Evolutionary conservation across 202 grass and related monocot species (phyloP).

Genomic region (Bolboschoenoplectus hybrid): DNA sequence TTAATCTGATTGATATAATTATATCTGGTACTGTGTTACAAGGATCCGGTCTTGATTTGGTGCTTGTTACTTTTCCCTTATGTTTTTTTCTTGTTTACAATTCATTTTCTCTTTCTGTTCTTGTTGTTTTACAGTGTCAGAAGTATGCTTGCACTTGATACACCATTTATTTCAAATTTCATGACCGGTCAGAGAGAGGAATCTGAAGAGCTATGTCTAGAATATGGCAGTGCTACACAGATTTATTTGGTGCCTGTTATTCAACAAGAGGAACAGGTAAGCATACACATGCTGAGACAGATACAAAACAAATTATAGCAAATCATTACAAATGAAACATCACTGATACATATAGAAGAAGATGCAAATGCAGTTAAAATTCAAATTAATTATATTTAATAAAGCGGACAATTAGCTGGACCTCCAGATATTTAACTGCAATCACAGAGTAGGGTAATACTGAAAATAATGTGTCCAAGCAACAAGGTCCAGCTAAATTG

Average conservation of each 20-base stretch:
- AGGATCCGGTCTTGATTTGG: background rate
- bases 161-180: slow-evolving; percentile 72
- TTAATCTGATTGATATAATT: background rate
- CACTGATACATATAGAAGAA: background rate
- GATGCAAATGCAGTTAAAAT: background rate
- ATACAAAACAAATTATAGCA: background rate
- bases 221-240: slow-evolving; percentile 88
- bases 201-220: slow-evolving; percentile 80
- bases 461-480: background rate
- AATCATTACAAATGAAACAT: background rate
- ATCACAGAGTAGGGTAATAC: background rate
- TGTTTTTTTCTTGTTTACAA: slow-evolving; percentile 54
- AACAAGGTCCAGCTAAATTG: slow-evolving; percentile 13
- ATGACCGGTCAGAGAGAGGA: slow-evolving; percentile 44
- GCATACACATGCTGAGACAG: slow-evolving; percentile 18
- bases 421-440: background rate
- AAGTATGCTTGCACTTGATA: slow-evolving; percentile 94
- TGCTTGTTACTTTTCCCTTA: background rate
- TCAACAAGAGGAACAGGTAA: slow-evolving; percentile 94
- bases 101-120: slow-evolving; percentile 38
- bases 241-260: slow-evolving; percentile 79
- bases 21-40: background rate
- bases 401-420: background rate
- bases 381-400: background rate
- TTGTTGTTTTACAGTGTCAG: slow-evolving; percentile 67